Percentiles rank a stretch among this genome's conserved stretches.
These are phyloP conservation scores for Gnetum montanum DNA, from an alignment of 75 land plant species.

Conservation along the genomic window DNA sequence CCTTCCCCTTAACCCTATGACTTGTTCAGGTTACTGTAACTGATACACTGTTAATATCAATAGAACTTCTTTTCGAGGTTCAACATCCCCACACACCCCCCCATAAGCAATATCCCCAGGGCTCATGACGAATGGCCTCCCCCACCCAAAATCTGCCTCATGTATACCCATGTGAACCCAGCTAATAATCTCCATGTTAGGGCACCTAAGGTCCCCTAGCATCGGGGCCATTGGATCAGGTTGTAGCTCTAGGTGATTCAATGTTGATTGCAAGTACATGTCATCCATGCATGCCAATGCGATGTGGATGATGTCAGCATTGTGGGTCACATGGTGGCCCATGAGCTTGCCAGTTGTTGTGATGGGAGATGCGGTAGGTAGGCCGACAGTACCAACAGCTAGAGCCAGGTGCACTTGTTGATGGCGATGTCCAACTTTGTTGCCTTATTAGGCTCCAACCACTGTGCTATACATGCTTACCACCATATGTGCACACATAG, in stretches of 20 bases:
- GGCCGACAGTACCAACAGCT: constrained; percentile 33
- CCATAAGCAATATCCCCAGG: constrained; percentile 23
- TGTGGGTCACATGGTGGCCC: constrained; percentile 4
- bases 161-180: constrained; percentile 66
- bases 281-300: constrained; percentile 13
- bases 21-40: too few relatives aligned
- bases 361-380: constrained; percentile 31
- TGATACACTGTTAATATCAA: too few relatives aligned
- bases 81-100: too few relatives aligned
- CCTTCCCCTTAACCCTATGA: too few relatives aligned
- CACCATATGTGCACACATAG: constrained; percentile 50
- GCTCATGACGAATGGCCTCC: constrained; percentile 58
- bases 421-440: constrained; percentile 40
- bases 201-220: too few relatives aligned
- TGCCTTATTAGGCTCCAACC: constrained; percentile 14
- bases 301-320: constrained; percentile 10
- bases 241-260: constrained; percentile 39
- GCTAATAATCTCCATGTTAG: constrained; percentile 45
- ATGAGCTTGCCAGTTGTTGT: constrained; percentile 19
- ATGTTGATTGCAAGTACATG: constrained; percentile 28
- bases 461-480: constrained; percentile 26
- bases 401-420: constrained; percentile 29
- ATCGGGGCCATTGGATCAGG: constrained; percentile 16
- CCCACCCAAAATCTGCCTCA: constrained; percentile 92
- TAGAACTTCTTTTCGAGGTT: too few relatives aligned